phyloP scores from a whole-genome alignment of 257 asterid genomes.

The Solanum sejunctum region DNA sequence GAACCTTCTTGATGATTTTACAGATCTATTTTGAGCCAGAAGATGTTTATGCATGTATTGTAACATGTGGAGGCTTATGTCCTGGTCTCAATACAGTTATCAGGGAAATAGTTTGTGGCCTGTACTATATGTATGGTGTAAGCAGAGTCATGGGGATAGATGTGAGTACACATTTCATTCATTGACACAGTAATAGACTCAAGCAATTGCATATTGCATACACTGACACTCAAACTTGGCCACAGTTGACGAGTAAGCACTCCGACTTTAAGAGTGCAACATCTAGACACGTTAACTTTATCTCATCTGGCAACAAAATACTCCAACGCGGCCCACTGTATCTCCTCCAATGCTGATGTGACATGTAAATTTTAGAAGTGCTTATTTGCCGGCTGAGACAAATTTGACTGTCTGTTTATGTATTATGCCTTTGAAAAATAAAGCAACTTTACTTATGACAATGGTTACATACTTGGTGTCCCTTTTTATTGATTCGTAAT shows the following conservation, averaged over 20 bases:
- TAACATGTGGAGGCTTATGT: constrained; percentile 92
- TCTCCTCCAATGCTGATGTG: background rate
- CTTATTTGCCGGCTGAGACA: background rate
- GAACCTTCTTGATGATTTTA: background rate
- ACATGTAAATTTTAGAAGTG: background rate
- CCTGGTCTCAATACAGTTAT: constrained; percentile 92
- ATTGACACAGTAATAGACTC: background rate
- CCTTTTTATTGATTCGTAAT: background rate
- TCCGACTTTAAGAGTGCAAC: no score
- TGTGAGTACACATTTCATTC: constrained; percentile 25
- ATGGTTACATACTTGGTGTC: background rate
- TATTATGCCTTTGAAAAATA: background rate
- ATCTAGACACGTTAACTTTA: no score
- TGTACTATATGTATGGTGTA: constrained; percentile 77
- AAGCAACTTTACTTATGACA: background rate
- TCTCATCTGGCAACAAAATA: background rate
- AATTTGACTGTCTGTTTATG: background rate
- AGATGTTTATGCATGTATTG: constrained; percentile 82
- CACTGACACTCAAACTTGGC: background rate
- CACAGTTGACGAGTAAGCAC: no score
- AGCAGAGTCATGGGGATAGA: constrained; percentile 64
- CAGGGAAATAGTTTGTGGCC: constrained; percentile 82
- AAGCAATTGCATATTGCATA: background rate
- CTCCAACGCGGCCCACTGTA: background rate
- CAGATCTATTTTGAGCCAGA: constrained; percentile 82